phyloP scores from a whole-genome alignment of 1,139 yeast species.

The Taiozyma sp. region DNA sequence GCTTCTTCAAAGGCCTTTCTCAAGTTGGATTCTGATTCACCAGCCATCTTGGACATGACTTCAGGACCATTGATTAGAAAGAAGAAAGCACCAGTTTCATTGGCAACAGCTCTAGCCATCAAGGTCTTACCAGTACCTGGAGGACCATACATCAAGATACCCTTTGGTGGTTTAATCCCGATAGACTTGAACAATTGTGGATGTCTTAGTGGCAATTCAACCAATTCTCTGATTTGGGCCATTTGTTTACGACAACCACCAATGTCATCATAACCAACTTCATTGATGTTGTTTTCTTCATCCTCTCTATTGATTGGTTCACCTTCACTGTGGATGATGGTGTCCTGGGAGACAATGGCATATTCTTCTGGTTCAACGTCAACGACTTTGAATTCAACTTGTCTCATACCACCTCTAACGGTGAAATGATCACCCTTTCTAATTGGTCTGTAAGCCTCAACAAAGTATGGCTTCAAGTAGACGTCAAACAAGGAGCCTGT shows the following conservation, averaged over 20 bases:
- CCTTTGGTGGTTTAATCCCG: conserved; percentile 97
- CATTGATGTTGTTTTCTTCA: conserved; percentile 93
- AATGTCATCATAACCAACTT: conserved; percentile 97
- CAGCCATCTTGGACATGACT: conserved; percentile 99
- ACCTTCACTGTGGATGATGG: conserved; percentile 97
- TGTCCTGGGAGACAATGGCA: conserved; percentile 98
- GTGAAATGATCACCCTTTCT: conserved; percentile 96
- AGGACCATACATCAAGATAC: conserved; percentile 96
- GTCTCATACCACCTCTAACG: conserved; percentile 99
- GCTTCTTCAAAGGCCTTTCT: conserved; percentile 99
- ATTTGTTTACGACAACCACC: conserved; percentile 99
- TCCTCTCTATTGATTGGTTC: conserved; percentile 99
- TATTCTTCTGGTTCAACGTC: conserved; percentile 97
- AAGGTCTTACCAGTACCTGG: conserved; percentile 99
- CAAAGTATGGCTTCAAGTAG: conserved; percentile 94
- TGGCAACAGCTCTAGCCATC: conserved; percentile 99
- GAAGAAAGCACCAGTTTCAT: conserved; percentile 98
- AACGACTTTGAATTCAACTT: conserved; percentile 96
- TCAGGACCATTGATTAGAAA: conserved; percentile 99
- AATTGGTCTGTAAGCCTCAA: conserved; percentile 98
- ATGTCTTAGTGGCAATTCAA: conserved; percentile 93
- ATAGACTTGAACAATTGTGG: conserved; percentile 95
- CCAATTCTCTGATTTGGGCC: conserved; percentile 98
- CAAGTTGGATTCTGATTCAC: conserved; percentile 96
- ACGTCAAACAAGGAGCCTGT: conserved; percentile 98